Base-by-base conservation (phyloP, 2,329 filamentous ascomycete genomes). In the Aotearoamyces nothofagi region DNA sequence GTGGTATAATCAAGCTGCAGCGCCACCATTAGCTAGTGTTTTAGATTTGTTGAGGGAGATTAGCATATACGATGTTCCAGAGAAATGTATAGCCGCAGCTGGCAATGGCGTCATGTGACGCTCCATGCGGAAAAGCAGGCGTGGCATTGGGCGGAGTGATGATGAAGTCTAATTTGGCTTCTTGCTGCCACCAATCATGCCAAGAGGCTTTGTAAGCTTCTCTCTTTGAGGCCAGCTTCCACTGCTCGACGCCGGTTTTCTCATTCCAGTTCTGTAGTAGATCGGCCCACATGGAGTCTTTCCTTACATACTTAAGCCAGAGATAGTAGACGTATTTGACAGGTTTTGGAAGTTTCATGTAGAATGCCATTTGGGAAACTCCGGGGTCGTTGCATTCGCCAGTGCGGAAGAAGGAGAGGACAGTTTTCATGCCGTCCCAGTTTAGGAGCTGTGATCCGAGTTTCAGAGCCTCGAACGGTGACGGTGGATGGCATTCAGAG, bases 61-160 rank as follows among this genome's bases (percentile, higher is more conserved):
- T 9, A 17, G 17, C 10, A 57, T 69, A 53, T 56, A 80, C 76
- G 45, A 94, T 40, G 44, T 94, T 94, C 58, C 90, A 96, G 32
- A 93, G 55, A 49, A 94, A 93, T 0, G 86, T 94, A 47, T 96
- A 94, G 1, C 83, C 84, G 44, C 86, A 94, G 40, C 76, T 82
- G 37, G 78, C 79, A 24, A 90, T 73, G 3, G 82, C 82, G 42
- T 87, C 75, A 40, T 71, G 69, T 83, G 93, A 94, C 0, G 73
- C 84, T 26, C 75, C 70, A 48, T 92, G 84, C 1, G 84, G 84
- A 3, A 92, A 69, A 1, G 86, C 86, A 2, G 86, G 84, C 1
- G 83, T 92, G 0, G 86, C 83, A 50, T 94, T 93, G 0, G 77
- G 83, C n/a, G 80, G 78, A 7, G 78, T 73, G 17, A 94, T 54